phyloP scores from a whole-genome alignment of 1,284 basidiomycete species.

The Wolfiporia cocos region DNA sequence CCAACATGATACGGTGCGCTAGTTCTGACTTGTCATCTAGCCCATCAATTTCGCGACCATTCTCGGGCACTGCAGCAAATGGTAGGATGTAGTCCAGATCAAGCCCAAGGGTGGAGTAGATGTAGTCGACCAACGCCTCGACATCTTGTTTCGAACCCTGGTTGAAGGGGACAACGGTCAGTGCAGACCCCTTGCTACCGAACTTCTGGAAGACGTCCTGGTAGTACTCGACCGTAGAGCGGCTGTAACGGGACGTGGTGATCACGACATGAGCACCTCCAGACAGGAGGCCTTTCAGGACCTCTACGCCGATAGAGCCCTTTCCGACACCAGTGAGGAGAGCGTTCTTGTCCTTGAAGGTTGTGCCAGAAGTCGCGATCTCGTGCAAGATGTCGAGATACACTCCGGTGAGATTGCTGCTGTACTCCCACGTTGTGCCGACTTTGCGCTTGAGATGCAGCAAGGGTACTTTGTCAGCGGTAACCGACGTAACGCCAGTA shows the following conservation, averaged over 20 bases:
- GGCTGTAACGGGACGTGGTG: slow-evolving; percentile 94
- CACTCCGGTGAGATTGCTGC: slow-evolving; percentile 91
- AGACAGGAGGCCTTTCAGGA: slow-evolving; percentile 92
- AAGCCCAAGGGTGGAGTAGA: slow-evolving; percentile 90
- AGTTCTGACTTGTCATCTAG: slow-evolving; percentile 97
- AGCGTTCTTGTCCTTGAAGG: slow-evolving; percentile 98
- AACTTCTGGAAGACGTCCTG: slow-evolving; percentile 96
- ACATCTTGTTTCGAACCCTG: slow-evolving; percentile 98
- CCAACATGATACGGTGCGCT: slow-evolving; percentile 95
- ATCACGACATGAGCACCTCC: slow-evolving; percentile 96
- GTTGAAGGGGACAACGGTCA: slow-evolving; percentile 98
- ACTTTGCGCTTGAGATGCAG: slow-evolving; percentile 97
- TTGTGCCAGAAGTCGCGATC: slow-evolving; percentile 96
- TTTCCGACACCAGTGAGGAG: slow-evolving; percentile 96
- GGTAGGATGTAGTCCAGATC: slow-evolving; percentile 98
- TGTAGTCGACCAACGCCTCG: slow-evolving; percentile 96
- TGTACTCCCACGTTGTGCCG: slow-evolving; percentile 95
- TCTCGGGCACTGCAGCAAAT: slow-evolving; percentile 97
- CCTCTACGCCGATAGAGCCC: slow-evolving; percentile 96
- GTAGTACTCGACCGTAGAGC: slow-evolving; percentile 95
- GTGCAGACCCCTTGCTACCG: slow-evolving; percentile 90
- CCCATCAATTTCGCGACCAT: slow-evolving; percentile 95
- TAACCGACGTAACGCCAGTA: slow-evolving; percentile 69
- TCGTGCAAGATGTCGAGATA: slow-evolving; percentile 96
- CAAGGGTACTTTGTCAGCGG: slow-evolving; percentile 89